Evolutionary conservation across 2,329 filamentous ascomycete genomes (phyloP).

Genomic region (Monosporascus sp.): DNA sequence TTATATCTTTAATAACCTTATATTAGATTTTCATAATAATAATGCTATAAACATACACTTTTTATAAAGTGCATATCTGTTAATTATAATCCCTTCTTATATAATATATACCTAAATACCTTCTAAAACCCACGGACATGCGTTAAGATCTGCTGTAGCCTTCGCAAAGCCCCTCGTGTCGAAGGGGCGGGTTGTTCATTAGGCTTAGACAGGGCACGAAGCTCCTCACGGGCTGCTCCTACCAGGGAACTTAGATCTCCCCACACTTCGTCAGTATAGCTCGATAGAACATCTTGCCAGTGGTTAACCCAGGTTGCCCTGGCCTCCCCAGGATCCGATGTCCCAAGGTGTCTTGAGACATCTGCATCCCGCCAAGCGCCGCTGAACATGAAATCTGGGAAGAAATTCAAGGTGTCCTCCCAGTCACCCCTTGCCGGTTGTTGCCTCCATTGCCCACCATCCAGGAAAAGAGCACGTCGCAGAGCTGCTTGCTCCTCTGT

Average conservation of each 20-base stretch:
- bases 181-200: conserved; percentile 16
- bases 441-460: conserved; percentile 1
- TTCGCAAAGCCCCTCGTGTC: conserved; percentile 29
- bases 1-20: too few species aligned
- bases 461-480: conserved; percentile 19
- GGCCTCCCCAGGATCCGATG: conserved; percentile 31
- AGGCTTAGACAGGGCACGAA: conserved; percentile 35
- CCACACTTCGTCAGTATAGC: conserved; percentile 64
- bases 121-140: conserved; percentile 28
- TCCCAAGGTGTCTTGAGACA: conserved; percentile 31
- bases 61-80: too few species aligned
- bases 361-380: conserved; percentile 10
- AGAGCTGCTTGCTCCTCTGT: conserved; percentile 14
- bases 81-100: background rate
- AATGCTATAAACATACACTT: too few species aligned
- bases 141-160: conserved; percentile 34
- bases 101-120: background rate
- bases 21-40: too few species aligned
- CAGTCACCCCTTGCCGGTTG: conserved; percentile 23
- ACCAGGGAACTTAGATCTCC: conserved; percentile 55
- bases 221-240: conserved; percentile 49
- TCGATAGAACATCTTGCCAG: conserved; percentile 50
- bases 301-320: conserved; percentile 44
- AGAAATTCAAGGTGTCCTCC: conserved; percentile 46
- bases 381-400: conserved; percentile 35